Evolutionary conservation across 2,329 filamentous ascomycete genomes (phyloP).

Genomic region (Venturia asperata): DNA sequence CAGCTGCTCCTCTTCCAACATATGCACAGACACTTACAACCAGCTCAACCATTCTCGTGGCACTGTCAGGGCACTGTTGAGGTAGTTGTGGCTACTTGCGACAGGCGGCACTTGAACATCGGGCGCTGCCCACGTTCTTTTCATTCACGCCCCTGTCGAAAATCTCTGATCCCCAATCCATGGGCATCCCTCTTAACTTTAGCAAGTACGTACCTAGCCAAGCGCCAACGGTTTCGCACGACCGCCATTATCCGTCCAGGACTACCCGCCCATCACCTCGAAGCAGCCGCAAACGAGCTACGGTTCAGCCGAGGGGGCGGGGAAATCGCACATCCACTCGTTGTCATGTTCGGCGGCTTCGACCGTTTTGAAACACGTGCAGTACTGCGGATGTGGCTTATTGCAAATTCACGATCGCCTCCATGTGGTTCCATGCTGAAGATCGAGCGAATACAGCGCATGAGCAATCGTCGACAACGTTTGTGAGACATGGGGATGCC

Average conservation of each 20-base stretch:
- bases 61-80: neutral
- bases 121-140: neutral
- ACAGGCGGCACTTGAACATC: neutral
- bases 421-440: constrained; percentile 10
- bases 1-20: neutral
- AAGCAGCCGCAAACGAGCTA: neutral
- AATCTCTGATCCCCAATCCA: neutral
- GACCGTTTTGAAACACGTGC: constrained; percentile 7
- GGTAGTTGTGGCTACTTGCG: neutral
- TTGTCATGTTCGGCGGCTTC: neutral
- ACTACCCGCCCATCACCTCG: neutral
- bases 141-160: neutral
- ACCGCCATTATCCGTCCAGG: neutral
- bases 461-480: neutral
- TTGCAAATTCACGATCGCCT: constrained; percentile 1
- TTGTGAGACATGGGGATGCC: neutral
- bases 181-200: neutral
- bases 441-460: constrained; percentile 3
- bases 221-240: neutral
- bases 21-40: neutral
- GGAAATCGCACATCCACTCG: neutral
- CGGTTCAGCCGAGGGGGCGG: neutral
- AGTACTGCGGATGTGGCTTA: constrained; percentile 2
- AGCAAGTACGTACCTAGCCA: neutral
- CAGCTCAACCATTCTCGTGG: neutral